A percentile compares a stretch with the other conserved stretches of the same genome.
Evolutionary conservation across 1,284 basidiomycete genomes (phyloP).

Genomic region (Termitomyces sp.): DNA sequence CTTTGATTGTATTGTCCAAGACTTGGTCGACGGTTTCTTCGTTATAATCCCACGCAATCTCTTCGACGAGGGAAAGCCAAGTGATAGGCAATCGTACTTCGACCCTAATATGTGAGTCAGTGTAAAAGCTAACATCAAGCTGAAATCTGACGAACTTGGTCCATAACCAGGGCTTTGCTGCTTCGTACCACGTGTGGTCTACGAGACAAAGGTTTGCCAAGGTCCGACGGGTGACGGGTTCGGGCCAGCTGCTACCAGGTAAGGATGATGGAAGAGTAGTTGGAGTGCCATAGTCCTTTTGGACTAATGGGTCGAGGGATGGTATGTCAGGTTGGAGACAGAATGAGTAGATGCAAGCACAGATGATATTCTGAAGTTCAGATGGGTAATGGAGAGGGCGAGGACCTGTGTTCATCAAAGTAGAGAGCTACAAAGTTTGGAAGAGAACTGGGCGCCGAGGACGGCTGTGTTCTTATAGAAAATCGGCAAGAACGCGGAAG

Average conservation of each 20-base stretch:
- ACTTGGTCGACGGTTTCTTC: conserved; percentile 59
- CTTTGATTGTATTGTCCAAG: conserved; percentile 59
- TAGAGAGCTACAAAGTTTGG: not conserved
- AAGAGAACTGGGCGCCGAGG: not conserved
- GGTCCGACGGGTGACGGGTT: conserved; percentile 55
- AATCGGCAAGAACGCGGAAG: conserved; percentile 3
- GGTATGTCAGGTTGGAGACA: conserved; percentile 49
- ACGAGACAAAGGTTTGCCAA: conserved; percentile 67
- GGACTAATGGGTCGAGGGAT: conserved; percentile 67
- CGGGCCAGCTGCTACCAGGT: conserved; percentile 64
- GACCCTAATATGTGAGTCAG: conserved; percentile 31
- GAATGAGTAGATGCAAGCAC: conserved; percentile 59
- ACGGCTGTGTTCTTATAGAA: conserved; percentile 12
- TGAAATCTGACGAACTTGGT: conserved; percentile 38
- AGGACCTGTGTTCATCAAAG: conserved; percentile 16
- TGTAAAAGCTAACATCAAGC: not conserved
- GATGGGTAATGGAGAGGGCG: conserved; percentile 44
- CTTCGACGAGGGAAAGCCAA: conserved; percentile 75
- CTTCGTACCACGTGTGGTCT: conserved; percentile 68
- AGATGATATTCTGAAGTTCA: conserved; percentile 65
- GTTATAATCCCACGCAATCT: conserved; percentile 67
- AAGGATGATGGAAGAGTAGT: conserved; percentile 63
- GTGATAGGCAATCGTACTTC: conserved; percentile 74
- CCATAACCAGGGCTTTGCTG: conserved; percentile 80
- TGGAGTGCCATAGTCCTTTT: conserved; percentile 47